Evolutionary conservation across 208 protist genomes (phyloP).

Genomic region (Wallacemonas rigidus): DNA sequence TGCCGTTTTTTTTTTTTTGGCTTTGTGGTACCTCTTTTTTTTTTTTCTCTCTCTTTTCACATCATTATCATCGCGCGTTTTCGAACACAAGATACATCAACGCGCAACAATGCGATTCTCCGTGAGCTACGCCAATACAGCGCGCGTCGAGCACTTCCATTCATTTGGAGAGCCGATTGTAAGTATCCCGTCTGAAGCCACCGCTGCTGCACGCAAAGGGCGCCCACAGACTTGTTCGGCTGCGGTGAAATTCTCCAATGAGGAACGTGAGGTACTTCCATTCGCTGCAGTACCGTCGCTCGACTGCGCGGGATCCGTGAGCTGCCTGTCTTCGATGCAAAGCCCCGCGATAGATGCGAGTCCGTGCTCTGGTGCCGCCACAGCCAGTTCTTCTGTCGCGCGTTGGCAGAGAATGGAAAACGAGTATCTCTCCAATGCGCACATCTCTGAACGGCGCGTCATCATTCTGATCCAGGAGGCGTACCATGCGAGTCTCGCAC

Average conservation of each 20-base stretch:
- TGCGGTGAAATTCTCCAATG: not conserved
- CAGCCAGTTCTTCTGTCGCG: slow-evolving; percentile 15
- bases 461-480: slow-evolving; percentile 55
- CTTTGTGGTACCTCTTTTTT: not conserved
- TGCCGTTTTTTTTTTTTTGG: not conserved
- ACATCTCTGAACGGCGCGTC: slow-evolving; percentile 40
- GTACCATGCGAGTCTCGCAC: slow-evolving; percentile 23
- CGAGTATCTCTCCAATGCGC: slow-evolving; percentile 34
- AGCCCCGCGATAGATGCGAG: slow-evolving; percentile 14
- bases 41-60: slow-evolving; percentile 7
- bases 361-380: not conserved
- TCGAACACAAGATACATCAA: not conserved
- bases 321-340: slow-evolving; percentile 5
- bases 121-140: slow-evolving; percentile 9
- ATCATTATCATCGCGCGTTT: slow-evolving; percentile 5
- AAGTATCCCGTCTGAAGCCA: not conserved
- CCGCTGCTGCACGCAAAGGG: not conserved
- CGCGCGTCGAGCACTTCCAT: slow-evolving; percentile 2
- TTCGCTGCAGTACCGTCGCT: not conserved
- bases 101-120: not conserved
- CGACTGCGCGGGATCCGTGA: not conserved
- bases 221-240: not conserved
- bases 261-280: not conserved
- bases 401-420: slow-evolving; percentile 36
- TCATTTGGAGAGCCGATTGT: not conserved